A percentile compares a stretch with the other conserved stretches of the same genome.
phyloP scores from a whole-genome alignment of 2,329 filamentous ascomycete genomes.

The Dactylellina haptotyla region DNA sequence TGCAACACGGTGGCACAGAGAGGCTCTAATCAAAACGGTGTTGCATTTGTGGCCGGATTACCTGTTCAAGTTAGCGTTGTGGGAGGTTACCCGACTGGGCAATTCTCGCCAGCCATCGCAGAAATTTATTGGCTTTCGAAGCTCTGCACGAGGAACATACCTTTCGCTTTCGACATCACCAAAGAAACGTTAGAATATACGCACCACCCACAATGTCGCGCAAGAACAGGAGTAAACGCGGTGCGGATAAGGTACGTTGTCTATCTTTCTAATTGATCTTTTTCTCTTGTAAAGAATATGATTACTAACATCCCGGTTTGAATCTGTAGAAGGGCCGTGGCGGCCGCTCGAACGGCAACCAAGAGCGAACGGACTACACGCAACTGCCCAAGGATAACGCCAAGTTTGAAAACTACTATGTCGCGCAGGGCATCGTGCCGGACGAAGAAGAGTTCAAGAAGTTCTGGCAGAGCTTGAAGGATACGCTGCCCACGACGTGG shows the following conservation, averaged over 20 bases:
- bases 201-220: constrained; percentile 28
- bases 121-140: too few species aligned
- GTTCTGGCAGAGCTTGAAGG: constrained; percentile 85
- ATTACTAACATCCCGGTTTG: background rate
- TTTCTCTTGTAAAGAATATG: background rate
- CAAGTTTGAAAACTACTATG: constrained; percentile 87
- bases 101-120: constrained; percentile 15
- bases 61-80: background rate
- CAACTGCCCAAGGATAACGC: constrained; percentile 81
- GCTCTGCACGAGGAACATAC: too few species aligned
- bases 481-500: constrained; percentile 95
- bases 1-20: background rate
- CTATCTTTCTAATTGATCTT: background rate
- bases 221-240: constrained; percentile 41
- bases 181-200: background rate
- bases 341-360: constrained; percentile 5
- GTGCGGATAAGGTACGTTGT: constrained; percentile 34
- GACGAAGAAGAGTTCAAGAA: constrained; percentile 76
- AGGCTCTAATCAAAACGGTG: background rate
- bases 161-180: background rate
- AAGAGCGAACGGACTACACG: constrained; percentile 63
- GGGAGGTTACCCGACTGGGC: background rate
- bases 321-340: constrained; percentile 38
- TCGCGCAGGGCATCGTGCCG: constrained; percentile 76
- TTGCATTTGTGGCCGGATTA: constrained; percentile 12